Evolutionary conservation across 2,329 filamentous ascomycete genomes (phyloP), one percentile per base, ranked within the genome.

Genomic region (Dactylellina haptotyla): DNA sequence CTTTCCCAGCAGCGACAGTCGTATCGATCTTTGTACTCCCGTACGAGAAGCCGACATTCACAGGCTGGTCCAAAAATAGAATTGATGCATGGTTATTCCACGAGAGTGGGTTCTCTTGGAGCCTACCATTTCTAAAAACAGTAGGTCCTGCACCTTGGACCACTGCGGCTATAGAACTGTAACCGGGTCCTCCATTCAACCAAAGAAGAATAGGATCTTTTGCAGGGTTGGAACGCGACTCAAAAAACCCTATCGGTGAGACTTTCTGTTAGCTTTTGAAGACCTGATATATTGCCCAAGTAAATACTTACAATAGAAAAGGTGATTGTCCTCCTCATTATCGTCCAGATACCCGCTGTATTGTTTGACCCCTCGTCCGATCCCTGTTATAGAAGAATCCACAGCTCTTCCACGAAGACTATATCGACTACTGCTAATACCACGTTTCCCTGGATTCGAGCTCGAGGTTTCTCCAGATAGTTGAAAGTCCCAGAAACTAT

Each of bases 31-130:
- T 85, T 76, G n/a, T n/a, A n/a, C 85, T 84, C 77, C 91, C 93
- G 86, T 99, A 98, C 9, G 95, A 98, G 85, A 92, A 99, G 77
- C 95, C 95, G 72, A 97, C 93, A 79, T 98, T 98, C 84, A 99
- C 93, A 70, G 95, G 95, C 84, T 99, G 95, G 83, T 99, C 95
- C 75, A 99, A 88, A 90, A 98, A 99, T 83, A 99, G 98, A 80
- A 99, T 93, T 48, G 93, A 97, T 76, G 95, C 94, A 79, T 98
- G 98, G 81, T 88, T 89, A 84, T 98, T 99, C 95, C 95, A 99
- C 4, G 93, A 91, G 83, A 88, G 89, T 53, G 91, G 89, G 84
- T 99, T 99, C 85, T 89, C 88, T 79, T 92, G 87, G 65, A 93
- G 82, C 82, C 94, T 88, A 78, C 92, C 85, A 79, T 96, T 90